Base-by-base conservation (phyloP, 805 yeast species). In the Candida vaughaniae region DNA sequence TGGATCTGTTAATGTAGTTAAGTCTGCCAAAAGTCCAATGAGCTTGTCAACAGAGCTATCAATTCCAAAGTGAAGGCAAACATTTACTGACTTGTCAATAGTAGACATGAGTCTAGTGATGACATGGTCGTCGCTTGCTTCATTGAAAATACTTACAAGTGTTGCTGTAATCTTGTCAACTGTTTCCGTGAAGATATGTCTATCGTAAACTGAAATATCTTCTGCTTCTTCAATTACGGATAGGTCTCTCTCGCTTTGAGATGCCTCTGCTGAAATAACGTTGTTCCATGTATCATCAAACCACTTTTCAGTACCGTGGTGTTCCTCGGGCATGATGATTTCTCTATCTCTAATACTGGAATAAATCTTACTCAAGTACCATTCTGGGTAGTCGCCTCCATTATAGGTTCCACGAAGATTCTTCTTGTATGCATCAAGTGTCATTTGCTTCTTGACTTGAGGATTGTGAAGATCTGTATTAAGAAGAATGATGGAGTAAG, bases 321-420 rank as follows among this genome's bases (percentile, higher is more conserved):
- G 97, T 53, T 93, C 99, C 52, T 93, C 98, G 0, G 99, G 98
- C 90, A 95, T 86, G 33, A 93, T 87, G 45, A 93, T 93, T 60
- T 93, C 99, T 35, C 84, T 77, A 38, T 82, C 86, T 43, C 78
- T 74, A 38, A 93, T 90, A 1, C 95, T 84, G 17, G 75, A 65
- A 59, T 85, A 93, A 17, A 91, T 88, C 45, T 77, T 84, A 42
- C 82, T 80, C 43, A 91, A 67, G 53, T 88, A 91, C 85, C 95
- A 89, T 16, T 72, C 73, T 3, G 95, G 91, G 64, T 85, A 90
- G 60, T 90, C 93, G 25, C 75, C 72, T 15, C 77, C 77, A 46
- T 81, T 82, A 53, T 82, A 81, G 17, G 88, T 84, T 5, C 95
- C 95, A 45, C 86, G 73, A 43, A 93, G 66, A 52, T 91, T 91